Percentiles rank a stretch among this genome's conserved stretches.
Evolutionary conservation across 768 basidiomycete species (phyloP).

Genomic region (Lenzites betulinus): DNA sequence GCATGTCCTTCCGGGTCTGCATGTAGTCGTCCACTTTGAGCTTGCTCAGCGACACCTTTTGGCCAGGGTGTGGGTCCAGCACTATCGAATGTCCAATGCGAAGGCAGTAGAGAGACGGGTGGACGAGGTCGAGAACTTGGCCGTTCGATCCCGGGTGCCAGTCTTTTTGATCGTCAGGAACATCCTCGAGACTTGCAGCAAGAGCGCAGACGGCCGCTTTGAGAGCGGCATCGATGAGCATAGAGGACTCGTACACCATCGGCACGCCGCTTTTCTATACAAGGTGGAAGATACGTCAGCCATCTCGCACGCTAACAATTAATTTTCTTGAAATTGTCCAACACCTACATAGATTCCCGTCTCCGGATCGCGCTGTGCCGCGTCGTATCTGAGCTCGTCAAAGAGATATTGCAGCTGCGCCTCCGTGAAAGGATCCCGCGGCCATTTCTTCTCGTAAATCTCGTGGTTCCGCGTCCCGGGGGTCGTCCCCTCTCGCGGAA

Average conservation of each 20-base stretch:
- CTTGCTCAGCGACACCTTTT: background rate
- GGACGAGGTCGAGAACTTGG: constrained; percentile 47
- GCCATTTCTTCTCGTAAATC: constrained; percentile 11
- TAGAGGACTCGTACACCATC: constrained; percentile 4
- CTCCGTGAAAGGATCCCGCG: constrained; percentile 14
- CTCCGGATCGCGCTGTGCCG: constrained; percentile 8
- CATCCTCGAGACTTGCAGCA: constrained; percentile 35
- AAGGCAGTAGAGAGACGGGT: constrained; percentile 46
- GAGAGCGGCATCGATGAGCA: background rate
- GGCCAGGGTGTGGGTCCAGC: background rate
- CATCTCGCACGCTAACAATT: background rate
- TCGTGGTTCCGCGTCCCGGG: background rate
- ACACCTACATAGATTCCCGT: constrained; percentile 10
- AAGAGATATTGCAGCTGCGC: constrained; percentile 17
- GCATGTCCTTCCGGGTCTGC: background rate
- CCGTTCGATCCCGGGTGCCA: constrained; percentile 49
- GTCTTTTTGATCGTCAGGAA: constrained; percentile 40
- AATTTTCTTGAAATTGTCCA: background rate
- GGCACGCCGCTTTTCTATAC: background rate
- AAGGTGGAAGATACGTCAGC: background rate
- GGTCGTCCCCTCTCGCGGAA: no score
- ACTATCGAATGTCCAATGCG: constrained; percentile 8
- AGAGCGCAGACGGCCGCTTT: background rate
- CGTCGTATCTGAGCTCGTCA: constrained; percentile 7
- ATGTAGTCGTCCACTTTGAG: background rate